Base-by-base conservation (phyloP, 192 early-diverging fungal genomes). In the Chytriomyces sp. region DNA sequence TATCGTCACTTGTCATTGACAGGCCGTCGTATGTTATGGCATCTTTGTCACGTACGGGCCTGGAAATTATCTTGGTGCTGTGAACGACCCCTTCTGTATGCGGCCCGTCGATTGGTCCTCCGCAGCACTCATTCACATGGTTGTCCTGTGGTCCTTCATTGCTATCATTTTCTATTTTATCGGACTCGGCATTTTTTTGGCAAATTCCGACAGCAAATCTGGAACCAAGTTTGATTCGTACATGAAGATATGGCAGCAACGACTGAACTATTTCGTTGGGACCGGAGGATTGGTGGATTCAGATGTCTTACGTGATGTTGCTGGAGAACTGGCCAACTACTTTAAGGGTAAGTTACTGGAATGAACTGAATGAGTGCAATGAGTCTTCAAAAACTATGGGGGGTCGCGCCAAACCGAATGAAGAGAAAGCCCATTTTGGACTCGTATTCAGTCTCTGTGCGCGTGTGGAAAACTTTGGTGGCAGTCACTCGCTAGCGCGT, bases 221-320 rank as follows among this genome's bases (percentile, higher is more conserved):
- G 49, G 53, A 34, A 25, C 37, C 14, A 39, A 38, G 17, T 14
- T 77, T 5, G 64, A 81, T 10, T 31, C 39, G 12, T 75, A 75
- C 38, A 40, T 76, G 32, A 49, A 39, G 12, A 52, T 78, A 30
- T 81, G 80, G 80, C 60, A 78, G 41, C 36, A 52, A 19, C 73
- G 80, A 8, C 38, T 81, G 65, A 78, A 62, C 38, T 64, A 30
- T 53, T n/a, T 49, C 52, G 72, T 73, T 36, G 72, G 72, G 17
- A 62, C 65, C 33, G 77, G 62, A 6, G 68, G 59, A 34, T 34
- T 64, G 26, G 61, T 59, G 2, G 72, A 73, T 36, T 73, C 72
- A 31, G 69, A 79, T 19, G 80, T 82, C 2, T 66, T 82, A 30
- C 25, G 41, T 7, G 75, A 77, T 37, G 70, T 77, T 26, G 72